Evolutionary conservation across 495 filamentous ascomycete species (phyloP).

Genomic region (Hypoxylon trugodes): DNA sequence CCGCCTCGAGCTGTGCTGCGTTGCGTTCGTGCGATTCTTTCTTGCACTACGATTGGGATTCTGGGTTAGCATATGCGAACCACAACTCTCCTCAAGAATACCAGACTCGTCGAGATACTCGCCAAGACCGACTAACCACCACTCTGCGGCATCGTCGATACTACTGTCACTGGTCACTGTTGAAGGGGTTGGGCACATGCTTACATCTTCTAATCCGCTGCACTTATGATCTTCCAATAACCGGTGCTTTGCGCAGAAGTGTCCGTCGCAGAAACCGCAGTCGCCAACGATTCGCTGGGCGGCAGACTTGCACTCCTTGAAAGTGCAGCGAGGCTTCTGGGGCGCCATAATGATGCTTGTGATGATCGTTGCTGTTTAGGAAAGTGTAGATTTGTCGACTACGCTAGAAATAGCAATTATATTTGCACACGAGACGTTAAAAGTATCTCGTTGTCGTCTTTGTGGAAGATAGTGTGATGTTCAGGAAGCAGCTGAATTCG

Average conservation of each 20-base stretch:
- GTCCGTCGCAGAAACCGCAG: slow-evolving; percentile 91
- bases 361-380: slow-evolving; percentile 11
- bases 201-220: slow-evolving; percentile 86
- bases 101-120: slow-evolving; percentile 47
- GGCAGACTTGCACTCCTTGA: slow-evolving; percentile 84
- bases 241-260: slow-evolving; percentile 93
- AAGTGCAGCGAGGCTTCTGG: slow-evolving; percentile 86
- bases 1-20: slow-evolving; percentile 86
- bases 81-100: slow-evolving; percentile 37
- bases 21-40: slow-evolving; percentile 93
- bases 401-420: not conserved
- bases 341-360: slow-evolving; percentile 62
- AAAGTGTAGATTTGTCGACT: not conserved
- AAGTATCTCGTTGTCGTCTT: slow-evolving; percentile 7
- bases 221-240: slow-evolving; percentile 94
- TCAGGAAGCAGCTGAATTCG: slow-evolving; percentile 36
- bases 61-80: slow-evolving; percentile 40
- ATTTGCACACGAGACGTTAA: not conserved
- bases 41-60: slow-evolving; percentile 71
- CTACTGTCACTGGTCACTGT: slow-evolving; percentile 3
- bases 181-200: slow-evolving; percentile 42
- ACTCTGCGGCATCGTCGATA: slow-evolving; percentile 32
- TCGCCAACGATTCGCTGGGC: slow-evolving; percentile 94
- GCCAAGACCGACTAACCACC: slow-evolving; percentile 61
- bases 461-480: slow-evolving; percentile 21